Conservation (phyloP, 2,329 filamentous ascomycete species). For the Penicillium freii region DNA sequence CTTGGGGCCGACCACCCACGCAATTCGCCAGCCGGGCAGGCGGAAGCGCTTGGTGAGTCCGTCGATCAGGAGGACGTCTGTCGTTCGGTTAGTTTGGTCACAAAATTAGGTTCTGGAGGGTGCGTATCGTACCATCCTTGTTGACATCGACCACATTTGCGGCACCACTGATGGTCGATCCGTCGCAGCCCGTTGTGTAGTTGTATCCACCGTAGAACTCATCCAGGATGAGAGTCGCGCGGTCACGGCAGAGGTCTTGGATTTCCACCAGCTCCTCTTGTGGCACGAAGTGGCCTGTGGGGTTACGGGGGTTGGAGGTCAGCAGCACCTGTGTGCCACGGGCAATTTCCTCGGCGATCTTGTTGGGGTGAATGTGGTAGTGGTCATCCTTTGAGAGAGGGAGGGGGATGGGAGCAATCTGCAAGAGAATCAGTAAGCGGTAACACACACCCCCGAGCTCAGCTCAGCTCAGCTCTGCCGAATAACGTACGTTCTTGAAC, state of each 20-base stretch:
- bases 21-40: slow-evolving; percentile 92
- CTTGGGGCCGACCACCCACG: slow-evolving; percentile 94
- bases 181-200: slow-evolving; percentile 89
- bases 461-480: slow-evolving; percentile 9
- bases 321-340: slow-evolving; percentile 84
- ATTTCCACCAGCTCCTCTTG: slow-evolving; percentile 86
- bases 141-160: slow-evolving; percentile 89
- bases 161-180: slow-evolving; percentile 81
- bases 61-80: slow-evolving; percentile 88
- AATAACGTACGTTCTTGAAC: slow-evolving; percentile 68
- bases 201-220: slow-evolving; percentile 98
- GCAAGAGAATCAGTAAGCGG: slow-evolving; percentile 7
- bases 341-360: slow-evolving; percentile 87
- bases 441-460: not conserved
- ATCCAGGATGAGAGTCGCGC: slow-evolving; percentile 89
- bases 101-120: not conserved
- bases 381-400: slow-evolving; percentile 80
- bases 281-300: slow-evolving; percentile 81
- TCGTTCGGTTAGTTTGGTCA: slow-evolving; percentile 6
- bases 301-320: slow-evolving; percentile 93
- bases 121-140: slow-evolving; percentile 55
- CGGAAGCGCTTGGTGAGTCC: slow-evolving; percentile 96
- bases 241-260: slow-evolving; percentile 86
- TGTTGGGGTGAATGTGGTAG: slow-evolving; percentile 90
- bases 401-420: slow-evolving; percentile 84